Conservation (phyloP, 129 eudicot species). For the Ambrosia artemisiifolia region DNA sequence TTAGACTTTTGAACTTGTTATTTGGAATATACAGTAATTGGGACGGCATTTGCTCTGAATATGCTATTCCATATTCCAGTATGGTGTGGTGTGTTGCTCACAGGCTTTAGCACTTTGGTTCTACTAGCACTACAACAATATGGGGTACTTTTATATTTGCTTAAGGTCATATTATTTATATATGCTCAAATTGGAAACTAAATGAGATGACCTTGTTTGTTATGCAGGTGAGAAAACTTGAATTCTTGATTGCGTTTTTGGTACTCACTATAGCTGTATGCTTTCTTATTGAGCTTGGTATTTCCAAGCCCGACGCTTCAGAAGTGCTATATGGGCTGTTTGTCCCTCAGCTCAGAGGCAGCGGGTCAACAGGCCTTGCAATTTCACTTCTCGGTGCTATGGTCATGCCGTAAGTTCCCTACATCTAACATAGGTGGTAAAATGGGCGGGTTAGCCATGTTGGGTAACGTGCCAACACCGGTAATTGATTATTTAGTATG, state of each 20-base stretch:
- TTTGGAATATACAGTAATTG: constrained; percentile 56
- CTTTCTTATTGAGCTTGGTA: constrained; percentile 84
- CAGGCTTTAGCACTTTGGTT: constrained; percentile 85
- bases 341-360: constrained; percentile 89
- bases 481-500: neutral
- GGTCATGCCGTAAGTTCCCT: constrained; percentile 95
- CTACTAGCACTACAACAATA: constrained; percentile 90
- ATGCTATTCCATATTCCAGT: constrained; percentile 91
- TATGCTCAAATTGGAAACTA: neutral
- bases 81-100: constrained; percentile 93
- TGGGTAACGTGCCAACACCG: neutral
- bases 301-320: constrained; percentile 79
- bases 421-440: constrained; percentile 3
- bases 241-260: constrained; percentile 75
- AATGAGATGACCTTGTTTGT: constrained; percentile 8
- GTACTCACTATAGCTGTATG: constrained; percentile 88
- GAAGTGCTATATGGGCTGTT: constrained; percentile 84
- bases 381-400: constrained; percentile 98
- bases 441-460: neutral
- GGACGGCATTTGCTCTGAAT: constrained; percentile 96
- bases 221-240: constrained; percentile 94
- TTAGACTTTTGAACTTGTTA: constrained; percentile 1
- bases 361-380: constrained; percentile 82
- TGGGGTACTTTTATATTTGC: constrained; percentile 54
- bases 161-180: neutral